These are phyloP conservation scores for Megacollybia marginata DNA, from an alignment of 768 basidiomycete species.

Conservation along the genomic window DNA sequence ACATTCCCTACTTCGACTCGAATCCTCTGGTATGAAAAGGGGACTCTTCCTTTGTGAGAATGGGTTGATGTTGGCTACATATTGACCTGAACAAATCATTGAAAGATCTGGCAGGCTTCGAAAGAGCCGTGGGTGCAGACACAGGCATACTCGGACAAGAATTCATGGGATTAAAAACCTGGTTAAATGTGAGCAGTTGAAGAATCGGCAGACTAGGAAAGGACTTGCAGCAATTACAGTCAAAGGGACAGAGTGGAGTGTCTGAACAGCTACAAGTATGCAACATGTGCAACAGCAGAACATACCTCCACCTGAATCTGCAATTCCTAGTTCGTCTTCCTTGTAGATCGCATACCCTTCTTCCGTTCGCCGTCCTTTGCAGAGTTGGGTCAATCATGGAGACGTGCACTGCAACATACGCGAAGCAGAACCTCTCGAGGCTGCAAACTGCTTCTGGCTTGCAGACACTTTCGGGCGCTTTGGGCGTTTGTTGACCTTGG, in stretches of 20 bases:
- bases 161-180: conserved; percentile 6
- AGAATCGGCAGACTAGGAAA: not conserved
- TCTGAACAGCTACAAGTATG: conserved; percentile 36
- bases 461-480: conserved; percentile 30
- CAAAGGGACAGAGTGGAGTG: conserved; percentile 81
- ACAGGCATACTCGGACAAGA: not conserved
- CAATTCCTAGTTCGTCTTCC: conserved; percentile 75
- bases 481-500: conserved; percentile 40
- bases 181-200: not conserved
- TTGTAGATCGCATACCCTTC: conserved; percentile 79
- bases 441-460: conserved; percentile 50
- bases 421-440: conserved; percentile 68
- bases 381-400: conserved; percentile 7
- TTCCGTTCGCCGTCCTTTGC: conserved; percentile 63
- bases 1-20: no score
- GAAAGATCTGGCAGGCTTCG: conserved; percentile 45
- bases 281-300: conserved; percentile 1
- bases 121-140: conserved; percentile 45
- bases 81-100: conserved; percentile 52
- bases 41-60: not conserved
- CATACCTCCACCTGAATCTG: conserved; percentile 65
- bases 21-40: no score
- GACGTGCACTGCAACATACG: conserved; percentile 37
- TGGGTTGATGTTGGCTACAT: conserved; percentile 46
- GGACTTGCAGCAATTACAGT: conserved; percentile 78